Evolutionary conservation across 2,329 filamentous ascomycete species (phyloP).

Genomic region (Tolypocladium capitatum): DNA sequence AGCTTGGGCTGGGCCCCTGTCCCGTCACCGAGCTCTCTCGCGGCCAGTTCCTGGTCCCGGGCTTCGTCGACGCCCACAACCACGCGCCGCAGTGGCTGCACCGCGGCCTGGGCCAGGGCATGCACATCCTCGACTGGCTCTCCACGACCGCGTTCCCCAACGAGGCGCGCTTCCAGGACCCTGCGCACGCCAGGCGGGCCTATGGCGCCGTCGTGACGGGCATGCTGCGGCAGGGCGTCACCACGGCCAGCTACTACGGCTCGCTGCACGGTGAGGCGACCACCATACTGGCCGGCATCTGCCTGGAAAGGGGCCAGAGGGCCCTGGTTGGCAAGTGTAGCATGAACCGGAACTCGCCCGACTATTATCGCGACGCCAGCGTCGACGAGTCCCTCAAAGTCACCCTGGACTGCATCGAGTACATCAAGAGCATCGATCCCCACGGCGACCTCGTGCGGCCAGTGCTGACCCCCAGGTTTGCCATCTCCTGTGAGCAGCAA

Average conservation of each 20-base stretch:
- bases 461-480: constrained; percentile 46
- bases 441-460: constrained; percentile 28
- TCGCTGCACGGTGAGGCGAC: constrained; percentile 44
- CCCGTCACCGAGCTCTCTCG: constrained; percentile 14
- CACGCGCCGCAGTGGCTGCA: constrained; percentile 47
- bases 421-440: constrained; percentile 32
- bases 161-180: constrained; percentile 46
- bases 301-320: constrained; percentile 38
- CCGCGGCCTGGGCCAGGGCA: constrained; percentile 33
- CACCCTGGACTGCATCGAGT: constrained; percentile 34
- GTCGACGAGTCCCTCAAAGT: constrained; percentile 33
- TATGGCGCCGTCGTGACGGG: constrained; percentile 41
- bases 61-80: constrained; percentile 54
- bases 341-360: constrained; percentile 44
- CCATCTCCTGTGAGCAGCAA: constrained; percentile 43
- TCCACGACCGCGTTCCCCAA: constrained; percentile 50
- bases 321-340: constrained; percentile 51
- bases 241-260: constrained; percentile 48
- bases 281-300: constrained; percentile 40
- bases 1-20: constrained; percentile 1
- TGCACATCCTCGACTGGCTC: constrained; percentile 50
- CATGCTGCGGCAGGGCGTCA: constrained; percentile 48
- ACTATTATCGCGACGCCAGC: constrained; percentile 35
- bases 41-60: constrained; percentile 42
- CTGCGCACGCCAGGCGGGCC: constrained; percentile 34